Evolutionary conservation across 768 basidiomycete genomes (phyloP).

Genomic region (Leccinum imitatum): DNA sequence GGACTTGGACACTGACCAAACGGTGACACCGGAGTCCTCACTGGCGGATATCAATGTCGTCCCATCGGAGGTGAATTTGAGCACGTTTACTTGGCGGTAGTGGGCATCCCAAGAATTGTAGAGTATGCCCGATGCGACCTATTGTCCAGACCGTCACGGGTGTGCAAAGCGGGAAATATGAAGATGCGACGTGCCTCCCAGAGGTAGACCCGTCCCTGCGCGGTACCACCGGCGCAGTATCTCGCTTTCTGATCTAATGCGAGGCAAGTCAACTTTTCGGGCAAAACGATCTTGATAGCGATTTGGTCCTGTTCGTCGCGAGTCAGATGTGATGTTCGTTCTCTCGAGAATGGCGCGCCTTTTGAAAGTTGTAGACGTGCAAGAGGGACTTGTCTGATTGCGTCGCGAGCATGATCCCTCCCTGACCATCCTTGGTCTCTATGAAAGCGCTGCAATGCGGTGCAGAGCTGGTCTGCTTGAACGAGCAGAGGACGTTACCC

Average conservation of each 20-base stretch:
- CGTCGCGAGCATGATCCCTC: slow-evolving; percentile 80
- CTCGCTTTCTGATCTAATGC: slow-evolving; percentile 68
- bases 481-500: slow-evolving; percentile 72
- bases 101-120: slow-evolving; percentile 94
- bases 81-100: slow-evolving; percentile 82
- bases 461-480: slow-evolving; percentile 78
- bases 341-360: slow-evolving; percentile 47
- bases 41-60: slow-evolving; percentile 80
- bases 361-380: slow-evolving; percentile 93
- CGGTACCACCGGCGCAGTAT: slow-evolving; percentile 86
- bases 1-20: slow-evolving; percentile 89
- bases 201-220: slow-evolving; percentile 85
- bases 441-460: slow-evolving; percentile 67
- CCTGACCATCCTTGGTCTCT: slow-evolving; percentile 66
- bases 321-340: neutral
- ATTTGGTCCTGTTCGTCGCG: slow-evolving; percentile 74
- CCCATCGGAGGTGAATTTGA: slow-evolving; percentile 84
- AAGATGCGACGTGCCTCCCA: slow-evolving; percentile 80
- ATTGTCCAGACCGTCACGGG: slow-evolving; percentile 24
- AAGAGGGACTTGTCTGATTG: slow-evolving; percentile 88
- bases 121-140: slow-evolving; percentile 93
- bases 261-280: slow-evolving; percentile 85
- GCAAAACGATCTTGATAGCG: slow-evolving; percentile 78
- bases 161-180: neutral
- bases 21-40: slow-evolving; percentile 84